Base-by-base conservation (phyloP, 164 flowering plant genomes). In the Chimonanthus salicifolius region DNA sequence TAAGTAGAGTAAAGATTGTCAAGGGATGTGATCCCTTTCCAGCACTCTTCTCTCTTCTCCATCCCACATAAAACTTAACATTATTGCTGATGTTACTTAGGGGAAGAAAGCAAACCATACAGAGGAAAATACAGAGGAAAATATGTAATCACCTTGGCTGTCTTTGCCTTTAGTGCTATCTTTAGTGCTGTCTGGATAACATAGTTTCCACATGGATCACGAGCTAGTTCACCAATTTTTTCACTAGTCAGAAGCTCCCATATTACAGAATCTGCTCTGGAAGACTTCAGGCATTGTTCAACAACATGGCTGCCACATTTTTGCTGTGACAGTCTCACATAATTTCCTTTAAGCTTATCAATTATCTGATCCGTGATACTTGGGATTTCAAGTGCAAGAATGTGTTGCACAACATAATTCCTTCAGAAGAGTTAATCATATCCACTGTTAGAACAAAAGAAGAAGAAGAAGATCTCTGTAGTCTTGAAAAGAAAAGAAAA, bases 281-380 rank as follows among this genome's bases (percentile, higher is more conserved):
- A 16, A 16, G 51, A 49, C 50, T 13, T 7, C 48, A 68, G 3
- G 43, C 70, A 68, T 49, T 49, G 47, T 68, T 68, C 51, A 5
- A 68, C 70, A 47, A 68, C 70, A 68, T 47, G 50, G 54, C 70
- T 68, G 10, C 70, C 33, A 47, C 6, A 47, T 68, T 68, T 68
- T 9, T 68, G 21, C 21, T 5, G 16, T 15, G 70, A 68, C n/a
- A 68, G 33, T 6, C 33, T 47, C 10, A 18, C 43, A 16, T 48
- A 68, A 33, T 68, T 16, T 11, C 70, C 70, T n/a, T 48, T 47
- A n/a, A 68, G 54, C 54, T 68, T n/a, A 7, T 47, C 21, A 8
- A 51, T n/a, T 67, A 46, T 67, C 2, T 15, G 47, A 49, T 48
- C 33, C 18, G 13, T 47, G 6, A 43, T 13, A 6, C 7, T 18